phyloP scores from a whole-genome alignment of 257 asterid genomes.

The Anisodus acutangulus region DNA sequence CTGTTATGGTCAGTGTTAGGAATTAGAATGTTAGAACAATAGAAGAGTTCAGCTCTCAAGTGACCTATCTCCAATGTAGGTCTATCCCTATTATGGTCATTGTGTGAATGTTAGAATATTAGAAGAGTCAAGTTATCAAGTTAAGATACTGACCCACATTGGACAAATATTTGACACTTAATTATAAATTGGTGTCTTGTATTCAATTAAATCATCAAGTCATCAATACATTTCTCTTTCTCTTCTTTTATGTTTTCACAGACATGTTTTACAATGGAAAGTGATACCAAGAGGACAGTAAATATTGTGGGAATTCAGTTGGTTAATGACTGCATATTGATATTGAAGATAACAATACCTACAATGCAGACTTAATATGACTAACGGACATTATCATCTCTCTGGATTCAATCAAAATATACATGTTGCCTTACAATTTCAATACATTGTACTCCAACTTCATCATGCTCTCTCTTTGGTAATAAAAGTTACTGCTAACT shows the following conservation, averaged over 20 bases:
- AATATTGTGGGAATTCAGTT: neutral
- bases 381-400: neutral
- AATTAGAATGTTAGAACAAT: neutral
- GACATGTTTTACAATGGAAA: neutral
- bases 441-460: neutral
- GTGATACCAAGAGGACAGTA: neutral
- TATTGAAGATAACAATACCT: neutral
- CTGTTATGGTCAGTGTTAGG: slow-evolving; percentile 34
- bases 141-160: neutral
- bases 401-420: neutral
- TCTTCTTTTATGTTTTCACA: neutral
- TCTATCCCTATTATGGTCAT: neutral
- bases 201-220: neutral
- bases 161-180: neutral
- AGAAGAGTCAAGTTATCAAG: neutral
- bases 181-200: neutral
- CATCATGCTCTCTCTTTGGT: neutral
- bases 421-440: neutral
- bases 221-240: neutral
- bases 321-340: neutral
- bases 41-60: neutral
- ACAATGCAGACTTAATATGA: neutral
- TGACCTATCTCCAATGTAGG: neutral
- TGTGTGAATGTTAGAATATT: neutral
- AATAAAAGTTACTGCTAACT: neutral